A percentile compares a stretch with the other conserved stretches of the same genome.
These are phyloP conservation scores for Nothophaeocryptopus gaeumannii DNA, from an alignment of 2,329 filamentous ascomycete species.

Conservation along the genomic window DNA sequence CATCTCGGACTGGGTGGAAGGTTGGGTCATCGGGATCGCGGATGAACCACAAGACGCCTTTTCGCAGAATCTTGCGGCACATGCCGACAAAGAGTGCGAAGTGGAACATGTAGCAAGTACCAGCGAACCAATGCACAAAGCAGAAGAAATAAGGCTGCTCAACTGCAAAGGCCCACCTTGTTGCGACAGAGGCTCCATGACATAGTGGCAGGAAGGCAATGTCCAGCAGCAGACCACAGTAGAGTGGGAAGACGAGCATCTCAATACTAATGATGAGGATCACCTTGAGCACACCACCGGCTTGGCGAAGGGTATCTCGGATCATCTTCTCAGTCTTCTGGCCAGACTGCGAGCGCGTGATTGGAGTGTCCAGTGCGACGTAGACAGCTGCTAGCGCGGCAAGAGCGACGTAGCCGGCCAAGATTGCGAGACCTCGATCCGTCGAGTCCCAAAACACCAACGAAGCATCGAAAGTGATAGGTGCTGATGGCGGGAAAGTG, in stretches of 20 bases:
- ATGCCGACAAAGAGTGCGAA: constrained; percentile 98
- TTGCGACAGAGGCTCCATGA: constrained; percentile 71
- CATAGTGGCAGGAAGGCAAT: constrained; percentile 86
- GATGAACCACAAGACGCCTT: constrained; percentile 95
- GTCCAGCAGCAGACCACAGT: constrained; percentile 89
- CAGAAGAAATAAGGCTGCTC: constrained; percentile 82
- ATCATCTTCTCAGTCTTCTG: constrained; percentile 68
- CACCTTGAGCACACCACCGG: constrained; percentile 94
- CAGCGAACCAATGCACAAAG: constrained; percentile 98
- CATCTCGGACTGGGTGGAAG: constrained; percentile 95
- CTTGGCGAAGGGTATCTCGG: constrained; percentile 83
- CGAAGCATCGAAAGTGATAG: constrained; percentile 35
- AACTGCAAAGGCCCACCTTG: constrained; percentile 73
- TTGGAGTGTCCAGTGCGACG: constrained; percentile 67
- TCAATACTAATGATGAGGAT: constrained; percentile 98
- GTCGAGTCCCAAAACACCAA: constrained; percentile 46
- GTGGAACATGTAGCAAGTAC: constrained; percentile 99
- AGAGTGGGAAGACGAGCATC: constrained; percentile 95
- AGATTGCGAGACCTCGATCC: constrained; percentile 68
- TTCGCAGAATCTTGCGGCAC: constrained; percentile 96
- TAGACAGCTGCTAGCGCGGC: constrained; percentile 75
- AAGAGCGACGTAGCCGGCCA: constrained; percentile 77
- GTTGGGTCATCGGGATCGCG: constrained; percentile 96
- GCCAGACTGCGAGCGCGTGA: constrained; percentile 62
- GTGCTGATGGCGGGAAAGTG: constrained; percentile 17